Evolutionary conservation across 805 yeast genomes (phyloP), one percentile per base, ranked within the genome.

Genomic region (Hanseniaspora hatyaiensis): DNA sequence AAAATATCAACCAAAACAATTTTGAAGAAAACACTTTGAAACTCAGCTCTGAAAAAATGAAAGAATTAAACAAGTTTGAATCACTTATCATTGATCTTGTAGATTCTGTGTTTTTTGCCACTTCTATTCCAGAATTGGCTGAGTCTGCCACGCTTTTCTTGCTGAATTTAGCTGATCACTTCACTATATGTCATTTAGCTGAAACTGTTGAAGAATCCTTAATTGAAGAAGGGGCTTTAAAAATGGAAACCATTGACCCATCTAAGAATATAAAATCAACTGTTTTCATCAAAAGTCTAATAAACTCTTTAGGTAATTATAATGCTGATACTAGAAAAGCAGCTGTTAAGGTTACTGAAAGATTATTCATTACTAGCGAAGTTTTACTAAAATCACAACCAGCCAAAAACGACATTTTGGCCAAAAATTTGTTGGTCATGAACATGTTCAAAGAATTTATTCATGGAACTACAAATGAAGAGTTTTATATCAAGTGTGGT

Each of bases 401-500:
- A n/a, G 23, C 13, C 22, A 39, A 47, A 6, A 34, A 40, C 22
- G 69, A 70, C 1, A 82, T 78, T 16, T 73, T 76, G 39, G 80
- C 85, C 1, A 69, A 81, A 51, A 73, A 76, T 46, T 82, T 84
- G 48, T 85, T 95, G 1, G 71, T 87, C 31, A 73, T 87, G 53
- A 72, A 80, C 6, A 68, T 89, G 68, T 78, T 84, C 54, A 80
- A 85, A 43, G 80, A 80, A 46, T 82, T 94, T 57, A 78, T 92
- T 37, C 99, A 94, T 58, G 75, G 85, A 38, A 88, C 97, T 64
- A 92, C 83, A 59, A 94, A 84, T 52, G 95, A 85, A 61, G 80
- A 78, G 30, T 89, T 83, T 64, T 84, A 82, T 60, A 73, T 79
- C 29, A 92, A 92, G 55, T 70, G 84, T 8, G 96, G 96, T 6